phyloP scores from a whole-genome alignment of 2,329 filamentous ascomycete genomes.

The Blastomyces silverae region DNA sequence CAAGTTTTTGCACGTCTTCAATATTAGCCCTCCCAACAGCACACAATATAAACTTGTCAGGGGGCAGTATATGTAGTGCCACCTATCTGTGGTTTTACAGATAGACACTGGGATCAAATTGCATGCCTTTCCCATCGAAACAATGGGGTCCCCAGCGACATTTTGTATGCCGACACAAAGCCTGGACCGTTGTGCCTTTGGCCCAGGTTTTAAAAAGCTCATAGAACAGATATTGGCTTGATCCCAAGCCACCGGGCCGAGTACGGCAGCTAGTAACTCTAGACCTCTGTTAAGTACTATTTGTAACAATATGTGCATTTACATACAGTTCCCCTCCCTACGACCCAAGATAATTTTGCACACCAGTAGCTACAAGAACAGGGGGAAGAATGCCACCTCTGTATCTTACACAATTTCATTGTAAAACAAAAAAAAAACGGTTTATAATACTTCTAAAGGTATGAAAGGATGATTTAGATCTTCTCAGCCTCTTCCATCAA shows the following conservation, averaged over 20 bases:
- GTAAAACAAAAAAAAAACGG: too few relatives aligned
- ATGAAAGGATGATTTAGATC: constrained; percentile 39
- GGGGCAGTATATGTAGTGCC: background rate
- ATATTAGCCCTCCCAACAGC: background rate
- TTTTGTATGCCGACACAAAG: background rate
- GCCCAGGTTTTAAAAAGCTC: background rate
- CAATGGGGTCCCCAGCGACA: background rate
- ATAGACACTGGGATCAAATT: background rate
- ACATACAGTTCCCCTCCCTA: background rate
- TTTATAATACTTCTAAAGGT: background rate
- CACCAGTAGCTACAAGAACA: background rate
- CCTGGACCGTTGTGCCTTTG: background rate
- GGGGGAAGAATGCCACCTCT: background rate
- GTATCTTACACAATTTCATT: constrained; percentile 11
- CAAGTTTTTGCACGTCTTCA: background rate
- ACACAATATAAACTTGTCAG: background rate
- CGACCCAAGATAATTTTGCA: background rate
- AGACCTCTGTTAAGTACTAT: background rate
- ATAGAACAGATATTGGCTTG: background rate
- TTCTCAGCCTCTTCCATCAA: constrained; percentile 85
- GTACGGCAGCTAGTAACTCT: background rate
- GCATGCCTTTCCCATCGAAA: too few relatives aligned
- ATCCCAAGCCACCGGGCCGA: background rate
- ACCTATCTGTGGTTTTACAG: background rate
- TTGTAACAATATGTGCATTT: background rate